Evolutionary conservation across 495 filamentous ascomycete genomes (phyloP), one percentile per base, ranked within the genome.

Genomic region (Ramalina intermedia): DNA sequence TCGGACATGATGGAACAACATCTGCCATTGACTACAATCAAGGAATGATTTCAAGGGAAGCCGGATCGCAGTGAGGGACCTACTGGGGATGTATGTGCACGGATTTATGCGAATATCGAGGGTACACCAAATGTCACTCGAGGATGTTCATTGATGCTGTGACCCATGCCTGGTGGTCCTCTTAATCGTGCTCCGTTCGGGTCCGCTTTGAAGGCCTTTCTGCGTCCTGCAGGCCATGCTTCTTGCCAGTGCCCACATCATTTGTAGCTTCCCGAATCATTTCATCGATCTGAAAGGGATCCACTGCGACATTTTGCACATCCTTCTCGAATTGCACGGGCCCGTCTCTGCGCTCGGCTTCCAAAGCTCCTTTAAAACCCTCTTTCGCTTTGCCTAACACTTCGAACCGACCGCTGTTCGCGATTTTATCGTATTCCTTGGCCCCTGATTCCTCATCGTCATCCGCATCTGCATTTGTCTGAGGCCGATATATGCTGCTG

Each of bases 261-360:
- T 78, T 67, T 53, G 65, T 81, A 61, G 85, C 86, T 63, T 94
- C 85, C 21, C 71, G 75, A 60, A 99, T 82, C 71, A 98, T 93
- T 58, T 82, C 84, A 56, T 94, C 87, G 50, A 96, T 87, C 27
- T 88, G 83, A 56, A 96, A 96, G 6, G 87, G 86, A 68, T 96
- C 89, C 16, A 73, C 74, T 3, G 8, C 41, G 27, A 70, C 74
- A 6, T 65, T 69, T 1, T 38, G 36, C 4, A 47, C 35, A 54
- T 96, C 91, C 67, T 91, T 94, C 68, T 96, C 91, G 61, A 99
- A 99, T 61, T 94, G 86, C n/a, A 99, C 91, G 2, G 93, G 91
- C 18, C 91, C 91, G 39, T 87, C 83, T 51, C 85, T 74, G 53
- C 82, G 79, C 76, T 95, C 90, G n/a, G 78, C 81, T 59, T 93